Evolutionary conservation across 805 yeast genomes (phyloP), one percentile per base, ranked within the genome.

Genomic region (Candida rishiriensis): DNA sequence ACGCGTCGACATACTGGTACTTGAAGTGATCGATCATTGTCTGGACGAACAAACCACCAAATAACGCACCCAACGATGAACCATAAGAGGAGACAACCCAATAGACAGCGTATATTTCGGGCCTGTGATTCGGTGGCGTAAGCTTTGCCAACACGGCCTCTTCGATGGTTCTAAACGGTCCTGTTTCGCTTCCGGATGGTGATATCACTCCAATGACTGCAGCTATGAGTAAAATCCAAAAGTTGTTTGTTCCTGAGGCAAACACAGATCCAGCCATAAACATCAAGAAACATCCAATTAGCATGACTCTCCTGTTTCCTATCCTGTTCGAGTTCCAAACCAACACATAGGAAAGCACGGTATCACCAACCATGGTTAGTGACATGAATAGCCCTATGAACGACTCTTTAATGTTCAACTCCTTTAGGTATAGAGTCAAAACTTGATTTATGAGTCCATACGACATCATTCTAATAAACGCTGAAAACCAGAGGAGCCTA

Each of bases 151-250:
- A 70, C 34, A 86, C 75, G 1, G 91, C 81, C 57, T 88, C 96
- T 60, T 88, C 96, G 28, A 88, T 80, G 0, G 93, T 79, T 57
- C 85, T 83, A 63, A 88, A 88, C 0, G 96, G 96, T 0, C 96
- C 96, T 0, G 90, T 87, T 57, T 88, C 96, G 56, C 83, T 89
- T 18, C 96, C 95, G 28, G 88, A 79, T 2, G 96, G 93, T 2
- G 95, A 85, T 8, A 88, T 85, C 14, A 88, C 96, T 1, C 96
- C 96, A 29, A 86, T 46, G 2, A 86, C 75, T 2, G 96, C 93
- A 9, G 93, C 93, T 2, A 71, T 18, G 16, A 88, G 65, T 34
- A 88, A 67, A 1, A 83, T 49, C 50, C 65, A 57, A 59, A 70
- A 87, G 51, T 76, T 76, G 30, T 76, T 70, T 47, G 71, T 68